Conservation (phyloP, 768 basidiomycete genomes). For the Amanita thiersii region DNA sequence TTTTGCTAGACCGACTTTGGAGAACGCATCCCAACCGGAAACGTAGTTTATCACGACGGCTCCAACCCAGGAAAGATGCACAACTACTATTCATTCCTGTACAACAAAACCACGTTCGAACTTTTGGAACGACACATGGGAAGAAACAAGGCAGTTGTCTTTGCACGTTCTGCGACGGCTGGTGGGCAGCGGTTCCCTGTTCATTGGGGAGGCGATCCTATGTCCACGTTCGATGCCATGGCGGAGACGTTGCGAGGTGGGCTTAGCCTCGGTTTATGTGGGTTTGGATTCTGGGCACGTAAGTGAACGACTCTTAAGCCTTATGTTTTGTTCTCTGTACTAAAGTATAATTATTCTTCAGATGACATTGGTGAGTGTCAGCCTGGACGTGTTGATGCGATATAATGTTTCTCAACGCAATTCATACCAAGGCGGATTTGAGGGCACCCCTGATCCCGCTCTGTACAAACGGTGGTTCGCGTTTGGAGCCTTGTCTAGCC, state of each 20-base stretch:
- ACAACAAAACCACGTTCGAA: slow-evolving; percentile 37
- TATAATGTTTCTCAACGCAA: not conserved
- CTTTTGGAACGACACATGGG: slow-evolving; percentile 28
- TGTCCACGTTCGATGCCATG: slow-evolving; percentile 41
- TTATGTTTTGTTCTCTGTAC: not conserved
- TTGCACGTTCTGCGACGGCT: slow-evolving; percentile 37
- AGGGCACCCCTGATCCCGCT: slow-evolving; percentile 28
- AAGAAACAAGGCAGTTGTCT: slow-evolving; percentile 31
- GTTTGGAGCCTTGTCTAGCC: slow-evolving; percentile 29
- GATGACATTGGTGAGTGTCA: slow-evolving; percentile 33
- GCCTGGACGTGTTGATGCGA: not conserved
- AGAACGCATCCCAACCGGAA: slow-evolving; percentile 31
- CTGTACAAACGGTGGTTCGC: slow-evolving; percentile 41
- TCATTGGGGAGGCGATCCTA: slow-evolving; percentile 39
- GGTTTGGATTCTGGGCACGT: slow-evolving; percentile 37
- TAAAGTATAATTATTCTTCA: slow-evolving; percentile 1
- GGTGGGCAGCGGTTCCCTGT: slow-evolving; percentile 35
- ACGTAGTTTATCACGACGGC: slow-evolving; percentile 20
- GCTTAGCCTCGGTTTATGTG: slow-evolving; percentile 31
- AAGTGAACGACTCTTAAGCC: slow-evolving; percentile 4
- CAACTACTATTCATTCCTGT: slow-evolving; percentile 23
- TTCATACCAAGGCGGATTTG: slow-evolving; percentile 15
- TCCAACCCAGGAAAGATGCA: slow-evolving; percentile 18
- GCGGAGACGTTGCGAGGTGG: slow-evolving; percentile 38
- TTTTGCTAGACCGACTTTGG: slow-evolving; percentile 20